These are phyloP conservation scores for Botryosphaeria dothidea DNA, from an alignment of 2,329 filamentous ascomycete species.

Conservation along the genomic window DNA sequence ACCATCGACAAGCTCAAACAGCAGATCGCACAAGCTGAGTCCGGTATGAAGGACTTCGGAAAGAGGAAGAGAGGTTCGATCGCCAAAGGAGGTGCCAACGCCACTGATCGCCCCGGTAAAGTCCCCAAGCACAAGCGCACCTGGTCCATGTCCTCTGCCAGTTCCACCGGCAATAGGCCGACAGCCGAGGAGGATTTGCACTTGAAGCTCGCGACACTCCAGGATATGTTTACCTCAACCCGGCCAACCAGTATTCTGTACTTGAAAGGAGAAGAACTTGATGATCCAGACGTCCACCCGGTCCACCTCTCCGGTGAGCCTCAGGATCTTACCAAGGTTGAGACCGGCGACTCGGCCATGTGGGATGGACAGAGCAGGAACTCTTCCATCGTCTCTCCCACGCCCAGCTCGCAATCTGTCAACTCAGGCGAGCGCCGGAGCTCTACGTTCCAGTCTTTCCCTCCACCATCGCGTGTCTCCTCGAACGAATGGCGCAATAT, in stretches of 20 bases:
- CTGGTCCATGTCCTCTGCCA: conserved; percentile 85
- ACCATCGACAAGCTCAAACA: conserved; percentile 95
- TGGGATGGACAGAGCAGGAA: conserved; percentile 51
- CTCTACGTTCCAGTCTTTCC: conserved; percentile 47
- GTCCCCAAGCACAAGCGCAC: conserved; percentile 87
- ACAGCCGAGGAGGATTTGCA: conserved; percentile 70
- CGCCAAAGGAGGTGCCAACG: conserved; percentile 48
- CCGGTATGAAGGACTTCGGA: conserved; percentile 60
- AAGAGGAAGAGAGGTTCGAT: conserved; percentile 60
- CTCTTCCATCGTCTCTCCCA: conserved; percentile 55
- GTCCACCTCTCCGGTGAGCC: conserved; percentile 71
- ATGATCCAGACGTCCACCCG: conserved; percentile 78
- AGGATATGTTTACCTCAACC: conserved; percentile 88
- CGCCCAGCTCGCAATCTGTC: conserved; percentile 49
- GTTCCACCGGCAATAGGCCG: conserved; percentile 44
- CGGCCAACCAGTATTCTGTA: conserved; percentile 77
- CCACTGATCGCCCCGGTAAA: conserved; percentile 71
- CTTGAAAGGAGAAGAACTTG: conserved; percentile 72
- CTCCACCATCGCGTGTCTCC: conserved; percentile 44
- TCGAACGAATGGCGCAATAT: conserved; percentile 61
- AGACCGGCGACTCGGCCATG: conserved; percentile 44
- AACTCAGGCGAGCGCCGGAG: conserved; percentile 41
- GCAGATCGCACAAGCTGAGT: conserved; percentile 76
- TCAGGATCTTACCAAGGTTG: conserved; percentile 58
- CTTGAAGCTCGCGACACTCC: conserved; percentile 72